These are phyloP conservation scores for Colletotrichum tropicale DNA, from an alignment of 2,329 filamentous ascomycete species.

Conservation along the genomic window DNA sequence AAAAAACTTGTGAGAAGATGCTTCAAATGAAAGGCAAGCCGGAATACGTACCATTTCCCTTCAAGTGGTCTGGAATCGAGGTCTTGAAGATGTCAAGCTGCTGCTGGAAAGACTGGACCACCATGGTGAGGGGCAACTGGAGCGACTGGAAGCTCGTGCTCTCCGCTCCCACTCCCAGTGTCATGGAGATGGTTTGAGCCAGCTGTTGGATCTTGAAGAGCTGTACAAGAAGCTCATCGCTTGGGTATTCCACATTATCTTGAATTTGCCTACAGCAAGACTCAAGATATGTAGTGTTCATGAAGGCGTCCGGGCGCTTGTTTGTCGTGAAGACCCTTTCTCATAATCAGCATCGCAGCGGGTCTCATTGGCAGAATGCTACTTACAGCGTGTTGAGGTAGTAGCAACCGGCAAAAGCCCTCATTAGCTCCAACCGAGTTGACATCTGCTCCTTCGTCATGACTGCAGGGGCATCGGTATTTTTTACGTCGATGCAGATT, in stretches of 20 bases:
- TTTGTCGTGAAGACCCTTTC: slow-evolving; percentile 46
- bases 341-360: background rate
- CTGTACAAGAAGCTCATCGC: slow-evolving; percentile 48
- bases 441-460: slow-evolving; percentile 26
- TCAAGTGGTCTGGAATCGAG: slow-evolving; percentile 38
- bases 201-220: slow-evolving; percentile 54
- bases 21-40: background rate
- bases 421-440: slow-evolving; percentile 44
- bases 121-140: slow-evolving; percentile 43
- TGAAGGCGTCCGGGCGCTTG: slow-evolving; percentile 52
- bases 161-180: slow-evolving; percentile 35
- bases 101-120: slow-evolving; percentile 48
- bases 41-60: slow-evolving; percentile 34
- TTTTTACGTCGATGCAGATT: background rate
- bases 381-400: slow-evolving; percentile 54
- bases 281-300: slow-evolving; percentile 49
- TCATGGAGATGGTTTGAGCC: slow-evolving; percentile 49
- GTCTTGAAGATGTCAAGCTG: slow-evolving; percentile 44
- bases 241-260: slow-evolving; percentile 43
- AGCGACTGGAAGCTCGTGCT: slow-evolving; percentile 29
- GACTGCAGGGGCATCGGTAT: background rate
- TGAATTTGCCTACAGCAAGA: slow-evolving; percentile 47
- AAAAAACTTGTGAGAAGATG: background rate
- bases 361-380: background rate
- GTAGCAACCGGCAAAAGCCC: slow-evolving; percentile 54